Base-by-base conservation (phyloP, 75 land plant genomes). In the Chamaecyparis obtusa region DNA sequence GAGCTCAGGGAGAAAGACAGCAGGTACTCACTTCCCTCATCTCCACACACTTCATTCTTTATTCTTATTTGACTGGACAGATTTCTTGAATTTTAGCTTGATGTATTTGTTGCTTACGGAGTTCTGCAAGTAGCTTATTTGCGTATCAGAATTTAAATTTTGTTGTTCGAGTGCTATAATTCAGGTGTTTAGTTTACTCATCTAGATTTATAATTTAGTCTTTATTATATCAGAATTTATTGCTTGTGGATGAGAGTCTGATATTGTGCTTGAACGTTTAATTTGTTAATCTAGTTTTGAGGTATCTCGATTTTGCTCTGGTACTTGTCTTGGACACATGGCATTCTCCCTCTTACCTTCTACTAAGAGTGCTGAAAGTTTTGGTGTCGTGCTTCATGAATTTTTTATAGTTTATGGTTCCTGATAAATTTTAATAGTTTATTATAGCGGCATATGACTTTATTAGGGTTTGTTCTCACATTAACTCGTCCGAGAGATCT, bases 1-100 rank as follows among this genome's bases (percentile, higher is more conserved):
- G 92, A 91, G 44, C 49, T 82, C n/a, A 69, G 86, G 17, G 87
- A 89, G 48, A 56, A 91, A 27, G 92, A 92, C 43, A 87, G 83
- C 76, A 83, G 94, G 92, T 87, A 88, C 32, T 87, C 90, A 91
- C 91, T 91, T 51, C 55, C 13, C 55, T 51, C 55, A 13, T 51
- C 55, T 51, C 15, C 16, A 14, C 55, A 13, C 19, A 39, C 78
- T 91, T 76, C 14, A n/a, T 48, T 69, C 37, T 17, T 83, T 83
- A 7, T 19, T 74, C 2, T 49, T 36, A 33, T 81, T 55, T 86
- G 1, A 32, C 35, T 32, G 81, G 35, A 35, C 30, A 16, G 11
- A 24, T 69, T 11, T 33, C 44, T 36, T 10, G 2, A 32, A 74
- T 32, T 32, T 10, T 74, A 24, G 24, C 24, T 17, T 1, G 9